A percentile compares a stretch with the other conserved stretches of the same genome.
Conservation (phyloP, 768 basidiomycete genomes). For the Naganishia vishniacii region DNA sequence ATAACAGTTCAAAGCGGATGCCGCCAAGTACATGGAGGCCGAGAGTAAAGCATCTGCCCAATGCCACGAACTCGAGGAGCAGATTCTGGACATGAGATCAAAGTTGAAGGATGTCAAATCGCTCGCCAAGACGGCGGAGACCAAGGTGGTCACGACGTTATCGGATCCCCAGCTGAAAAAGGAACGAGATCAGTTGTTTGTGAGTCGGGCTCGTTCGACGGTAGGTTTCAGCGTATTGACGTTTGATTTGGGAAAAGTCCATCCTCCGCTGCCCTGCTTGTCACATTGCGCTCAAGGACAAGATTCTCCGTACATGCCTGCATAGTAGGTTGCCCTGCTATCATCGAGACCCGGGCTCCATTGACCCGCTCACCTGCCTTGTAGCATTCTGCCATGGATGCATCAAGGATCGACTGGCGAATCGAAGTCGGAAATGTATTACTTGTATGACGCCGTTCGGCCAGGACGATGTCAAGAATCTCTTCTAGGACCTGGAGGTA, state of each 20-base stretch:
- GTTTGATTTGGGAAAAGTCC: conserved; percentile 10
- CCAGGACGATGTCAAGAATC: conserved; percentile 28
- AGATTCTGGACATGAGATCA: conserved; percentile 5
- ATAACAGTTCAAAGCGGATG: conserved; percentile 10
- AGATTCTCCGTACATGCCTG: conserved; percentile 24
- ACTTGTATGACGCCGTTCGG: conserved; percentile 29
- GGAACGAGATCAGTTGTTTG: conserved; percentile 29
- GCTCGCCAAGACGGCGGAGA: conserved; percentile 15
- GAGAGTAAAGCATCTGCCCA: conserved; percentile 21
- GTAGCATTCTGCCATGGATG: conserved; percentile 28
- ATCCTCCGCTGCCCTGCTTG: conserved; percentile 28
- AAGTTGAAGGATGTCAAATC: conserved; percentile 13
- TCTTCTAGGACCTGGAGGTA: conserved; percentile 16
- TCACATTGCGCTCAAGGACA: conserved; percentile 24
- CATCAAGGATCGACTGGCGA: conserved; percentile 24
- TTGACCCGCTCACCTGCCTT: too few species aligned
- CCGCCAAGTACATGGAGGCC: conserved; percentile 17
- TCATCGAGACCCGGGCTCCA: not conserved
- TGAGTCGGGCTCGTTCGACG: conserved; percentile 1
- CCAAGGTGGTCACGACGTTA: conserved; percentile 9
- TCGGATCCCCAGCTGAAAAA: conserved; percentile 22
- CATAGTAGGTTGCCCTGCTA: conserved; percentile 20
- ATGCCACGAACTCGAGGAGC: conserved; percentile 14
- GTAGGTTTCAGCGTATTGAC: not conserved
- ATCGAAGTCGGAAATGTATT: conserved; percentile 26